Base-by-base conservation (phyloP, 1,284 basidiomycete species). In the Cutaneotrichosporon arboriforme region DNA sequence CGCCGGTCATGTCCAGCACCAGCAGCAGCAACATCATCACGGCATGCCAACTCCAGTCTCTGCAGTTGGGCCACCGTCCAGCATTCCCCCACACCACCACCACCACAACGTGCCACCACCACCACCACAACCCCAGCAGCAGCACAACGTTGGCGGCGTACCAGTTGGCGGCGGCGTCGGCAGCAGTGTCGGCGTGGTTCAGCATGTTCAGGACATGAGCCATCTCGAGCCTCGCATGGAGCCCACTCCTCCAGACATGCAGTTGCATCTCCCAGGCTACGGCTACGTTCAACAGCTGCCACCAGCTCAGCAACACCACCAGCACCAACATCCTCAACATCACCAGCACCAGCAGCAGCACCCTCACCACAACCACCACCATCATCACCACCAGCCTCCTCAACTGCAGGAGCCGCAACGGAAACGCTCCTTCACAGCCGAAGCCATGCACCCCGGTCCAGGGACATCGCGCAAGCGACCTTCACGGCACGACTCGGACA, bases 401-500 rank as follows among this genome's bases (percentile, higher is more conserved):
- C 40, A 42, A 14, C 23, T 33, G 8, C 42, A 44, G 14, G 21
- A 42, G 34, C 43, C 34, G n/a, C 22, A 4, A 33, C 48, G 42
- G 17, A 44, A 51, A 13, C 41, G 12, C 4, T 45, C 35, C 13
- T 37, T 34, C 36, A 26, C 46, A 31, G 26, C 26, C 22, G 35
- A 38, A 15, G n/a, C 9, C 33, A 17, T 22, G 46, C 17, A 20
- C 43, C 9, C 43, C 43, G 7, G 10, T 15, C 33, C 39, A 18
- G 35, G 17, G 35, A 5, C 48, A 8, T 18, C 43, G 14, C 43
- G 47, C 12, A 57, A 57, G 13, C 55, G 46, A 21, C 39, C 46
- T 20, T 21, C 52, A 8, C 44, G 36, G 34, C 58, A 50, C 18
- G 54, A 60, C 33, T 34, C 36, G 17, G 55, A 45, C 22, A 60